A percentile compares a stretch with the other conserved stretches of the same genome.
phyloP scores from a whole-genome alignment of 345 rosid genomes.

The Passiflora organensis region DNA sequence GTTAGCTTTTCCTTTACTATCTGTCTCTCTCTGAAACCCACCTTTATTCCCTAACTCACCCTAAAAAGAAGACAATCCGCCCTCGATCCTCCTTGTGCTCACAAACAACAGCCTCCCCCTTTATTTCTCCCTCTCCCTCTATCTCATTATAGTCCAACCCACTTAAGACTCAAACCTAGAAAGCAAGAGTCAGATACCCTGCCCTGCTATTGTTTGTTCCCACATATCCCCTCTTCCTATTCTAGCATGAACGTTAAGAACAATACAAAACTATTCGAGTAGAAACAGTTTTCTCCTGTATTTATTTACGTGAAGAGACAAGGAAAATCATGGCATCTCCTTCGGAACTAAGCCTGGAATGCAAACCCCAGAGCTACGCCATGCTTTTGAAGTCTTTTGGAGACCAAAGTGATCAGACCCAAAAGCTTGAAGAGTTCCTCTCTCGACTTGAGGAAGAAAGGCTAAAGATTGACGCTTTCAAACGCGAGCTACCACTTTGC shows the following conservation, averaged over 20 bases:
- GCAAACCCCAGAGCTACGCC: conserved; percentile 83
- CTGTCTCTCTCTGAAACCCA: conserved; percentile 19
- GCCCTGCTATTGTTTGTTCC: conserved; percentile 39
- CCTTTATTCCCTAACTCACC: conserved; percentile 57
- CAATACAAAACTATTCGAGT: conserved; percentile 8
- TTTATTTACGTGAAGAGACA: background rate
- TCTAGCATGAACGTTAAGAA: conserved; percentile 20
- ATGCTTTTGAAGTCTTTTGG: conserved; percentile 84
- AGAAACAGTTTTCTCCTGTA: conserved; percentile 7
- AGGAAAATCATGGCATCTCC: conserved; percentile 53
- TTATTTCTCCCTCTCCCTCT: conserved; percentile 19
- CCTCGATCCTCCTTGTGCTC: conserved; percentile 60
- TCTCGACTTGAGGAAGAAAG: conserved; percentile 85
- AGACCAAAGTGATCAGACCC: conserved; percentile 60
- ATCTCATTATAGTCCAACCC: conserved; percentile 12
- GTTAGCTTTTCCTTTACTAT: conserved; percentile 33
- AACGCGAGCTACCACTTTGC: conserved; percentile 99
- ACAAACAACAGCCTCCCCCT: conserved; percentile 43
- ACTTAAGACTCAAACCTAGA: conserved; percentile 24
- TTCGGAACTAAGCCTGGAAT: conserved; percentile 73
- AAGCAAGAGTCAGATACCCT: conserved; percentile 25
- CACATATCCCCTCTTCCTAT: conserved; percentile 14
- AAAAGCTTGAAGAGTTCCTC: conserved; percentile 80
- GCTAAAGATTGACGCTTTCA: conserved; percentile 94
- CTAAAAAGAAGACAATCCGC: conserved; percentile 56